Evolutionary conservation across 2,329 filamentous ascomycete species (phyloP).

Genomic region (Fusarium burgessii): DNA sequence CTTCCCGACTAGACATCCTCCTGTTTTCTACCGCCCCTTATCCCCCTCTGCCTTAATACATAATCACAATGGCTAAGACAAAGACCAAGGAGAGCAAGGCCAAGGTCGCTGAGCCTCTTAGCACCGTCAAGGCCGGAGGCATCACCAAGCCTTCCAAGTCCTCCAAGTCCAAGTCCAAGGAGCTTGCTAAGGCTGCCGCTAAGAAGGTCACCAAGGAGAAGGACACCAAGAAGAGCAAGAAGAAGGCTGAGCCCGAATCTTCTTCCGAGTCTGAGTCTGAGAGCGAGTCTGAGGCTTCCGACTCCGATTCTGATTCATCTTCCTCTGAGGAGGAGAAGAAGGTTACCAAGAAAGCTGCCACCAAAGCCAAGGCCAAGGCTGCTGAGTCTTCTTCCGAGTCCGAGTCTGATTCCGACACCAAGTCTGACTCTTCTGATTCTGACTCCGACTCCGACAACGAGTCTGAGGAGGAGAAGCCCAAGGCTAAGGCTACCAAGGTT

Average conservation of each 20-base stretch:
- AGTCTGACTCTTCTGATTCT: slow-evolving; percentile 49
- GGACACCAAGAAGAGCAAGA: slow-evolving; percentile 64
- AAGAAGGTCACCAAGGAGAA: slow-evolving; percentile 63
- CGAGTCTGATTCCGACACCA: slow-evolving; percentile 48
- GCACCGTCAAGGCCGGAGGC: slow-evolving; percentile 72
- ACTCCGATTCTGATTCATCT: slow-evolving; percentile 51
- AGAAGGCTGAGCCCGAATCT: slow-evolving; percentile 58
- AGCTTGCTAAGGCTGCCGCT: slow-evolving; percentile 70
- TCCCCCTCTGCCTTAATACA: slow-evolving; percentile 34
- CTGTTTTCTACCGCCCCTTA: neutral
- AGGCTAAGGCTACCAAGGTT: slow-evolving; percentile 48
- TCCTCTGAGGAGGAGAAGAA: slow-evolving; percentile 54
- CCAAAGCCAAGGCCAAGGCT: slow-evolving; percentile 48
- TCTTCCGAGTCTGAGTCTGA: slow-evolving; percentile 56
- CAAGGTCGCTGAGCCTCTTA: slow-evolving; percentile 64
- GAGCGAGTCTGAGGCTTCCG: slow-evolving; percentile 56
- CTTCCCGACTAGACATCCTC: slow-evolving; percentile 19
- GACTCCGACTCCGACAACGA: slow-evolving; percentile 51
- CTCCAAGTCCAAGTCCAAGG: slow-evolving; percentile 75
- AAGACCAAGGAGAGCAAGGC: slow-evolving; percentile 69
- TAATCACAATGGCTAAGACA: slow-evolving; percentile 71
- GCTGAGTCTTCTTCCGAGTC: slow-evolving; percentile 50
- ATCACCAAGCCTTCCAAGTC: slow-evolving; percentile 75
- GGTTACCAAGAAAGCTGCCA: slow-evolving; percentile 52
- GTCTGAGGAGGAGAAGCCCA: slow-evolving; percentile 52